Evolutionary conservation across 2,329 filamentous ascomycete genomes (phyloP).

Genomic region (Harringtonia lauricola): DNA sequence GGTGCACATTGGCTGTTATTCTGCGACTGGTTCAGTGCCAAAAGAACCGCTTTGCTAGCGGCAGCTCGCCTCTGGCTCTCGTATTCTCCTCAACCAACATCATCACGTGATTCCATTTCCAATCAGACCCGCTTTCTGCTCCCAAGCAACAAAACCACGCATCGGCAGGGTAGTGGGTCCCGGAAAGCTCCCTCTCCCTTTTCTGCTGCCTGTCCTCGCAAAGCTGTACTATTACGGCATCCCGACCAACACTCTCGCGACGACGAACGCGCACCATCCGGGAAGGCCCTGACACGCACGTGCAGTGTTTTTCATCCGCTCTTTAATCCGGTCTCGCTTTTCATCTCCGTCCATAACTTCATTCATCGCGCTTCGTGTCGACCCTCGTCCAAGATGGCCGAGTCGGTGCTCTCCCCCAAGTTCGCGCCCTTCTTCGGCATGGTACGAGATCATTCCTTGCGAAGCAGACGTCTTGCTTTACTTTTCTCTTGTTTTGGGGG

Average conservation of each 20-base stretch:
- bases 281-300: no score
- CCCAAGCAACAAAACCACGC: background rate
- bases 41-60: no score
- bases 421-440: conserved; percentile 85
- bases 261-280: background rate
- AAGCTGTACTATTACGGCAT: background rate
- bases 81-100: no score
- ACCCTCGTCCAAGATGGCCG: conserved; percentile 29
- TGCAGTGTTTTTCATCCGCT: background rate
- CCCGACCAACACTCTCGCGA: background rate
- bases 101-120: no score
- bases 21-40: no score
- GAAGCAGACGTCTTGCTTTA: conserved; percentile 1
- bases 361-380: no score
- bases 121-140: no score
- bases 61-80: no score
- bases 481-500: background rate
- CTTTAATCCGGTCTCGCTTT: background rate
- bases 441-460: no score
- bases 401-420: conserved; percentile 57
- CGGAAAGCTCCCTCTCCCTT: conserved; percentile 2
- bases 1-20: no score
- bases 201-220: background rate
- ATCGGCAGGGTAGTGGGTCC: background rate
- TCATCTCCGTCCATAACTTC: background rate